Percentiles rank a stretch among this genome's conserved stretches.
Evolutionary conservation across 2,329 filamentous ascomycete species (phyloP).

Genomic region (Trichoderma arundinaceum): DNA sequence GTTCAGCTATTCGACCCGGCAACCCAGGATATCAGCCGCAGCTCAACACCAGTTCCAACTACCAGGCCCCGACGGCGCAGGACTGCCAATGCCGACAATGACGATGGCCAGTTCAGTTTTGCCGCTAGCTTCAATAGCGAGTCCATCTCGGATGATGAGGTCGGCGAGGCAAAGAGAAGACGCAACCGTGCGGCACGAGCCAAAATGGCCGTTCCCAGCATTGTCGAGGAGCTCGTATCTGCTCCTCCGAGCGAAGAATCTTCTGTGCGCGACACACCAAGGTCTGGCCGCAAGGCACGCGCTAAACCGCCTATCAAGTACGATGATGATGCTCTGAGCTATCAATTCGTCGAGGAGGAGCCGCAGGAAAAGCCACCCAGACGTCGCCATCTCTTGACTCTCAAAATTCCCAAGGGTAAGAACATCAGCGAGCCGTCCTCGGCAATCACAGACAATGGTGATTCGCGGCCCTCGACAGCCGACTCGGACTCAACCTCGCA

Average conservation of each 20-base stretch:
- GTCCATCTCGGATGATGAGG: conserved; percentile 43
- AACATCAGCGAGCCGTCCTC: conserved; percentile 48
- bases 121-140: conserved; percentile 46
- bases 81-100: conserved; percentile 41
- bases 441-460: conserved; percentile 50
- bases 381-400: conserved; percentile 44
- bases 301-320: conserved; percentile 39
- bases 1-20: conserved; percentile 58
- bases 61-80: conserved; percentile 44
- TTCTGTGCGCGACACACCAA: conserved; percentile 30
- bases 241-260: conserved; percentile 30
- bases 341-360: conserved; percentile 39
- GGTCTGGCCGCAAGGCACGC: conserved; percentile 39
- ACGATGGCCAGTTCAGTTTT: conserved; percentile 38
- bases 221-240: conserved; percentile 38
- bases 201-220: conserved; percentile 37
- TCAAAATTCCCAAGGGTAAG: conserved; percentile 51
- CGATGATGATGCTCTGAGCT: conserved; percentile 39
- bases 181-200: conserved; percentile 42
- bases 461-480: conserved; percentile 58
- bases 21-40: conserved; percentile 57
- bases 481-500: conserved; percentile 58
- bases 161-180: conserved; percentile 37
- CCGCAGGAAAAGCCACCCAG: conserved; percentile 41
- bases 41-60: conserved; percentile 54